phyloP scores from a whole-genome alignment of 2,329 filamentous ascomycete species.

The Aspergillus sp. region DNA sequence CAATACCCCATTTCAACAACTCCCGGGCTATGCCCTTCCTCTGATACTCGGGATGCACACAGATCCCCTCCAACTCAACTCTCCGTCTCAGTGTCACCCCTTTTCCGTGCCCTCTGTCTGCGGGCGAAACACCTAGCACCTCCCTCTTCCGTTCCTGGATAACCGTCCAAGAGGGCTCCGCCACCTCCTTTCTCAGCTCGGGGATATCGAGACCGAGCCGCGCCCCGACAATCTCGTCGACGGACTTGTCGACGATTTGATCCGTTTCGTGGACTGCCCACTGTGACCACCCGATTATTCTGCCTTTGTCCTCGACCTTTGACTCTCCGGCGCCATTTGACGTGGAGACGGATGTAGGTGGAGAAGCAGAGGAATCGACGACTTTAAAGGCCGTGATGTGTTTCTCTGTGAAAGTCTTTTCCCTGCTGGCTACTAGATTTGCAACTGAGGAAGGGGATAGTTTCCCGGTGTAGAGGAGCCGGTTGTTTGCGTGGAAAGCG shows the following conservation, averaged over 20 bases:
- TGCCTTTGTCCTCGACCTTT: too few species aligned
- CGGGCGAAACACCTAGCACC: background rate
- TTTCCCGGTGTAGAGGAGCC: background rate
- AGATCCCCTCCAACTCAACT: conserved; percentile 1
- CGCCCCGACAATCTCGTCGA: conserved; percentile 1
- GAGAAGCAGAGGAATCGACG: background rate
- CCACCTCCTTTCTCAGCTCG: background rate
- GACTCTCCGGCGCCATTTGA: too few species aligned
- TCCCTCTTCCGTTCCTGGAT: conserved; percentile 6
- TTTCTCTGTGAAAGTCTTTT: background rate
- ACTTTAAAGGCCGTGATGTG: conserved; percentile 2
- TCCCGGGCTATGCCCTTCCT: background rate
- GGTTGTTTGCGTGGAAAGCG: background rate
- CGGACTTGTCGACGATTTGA: background rate
- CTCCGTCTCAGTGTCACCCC: background rate
- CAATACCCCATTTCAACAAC: conserved; percentile 1
- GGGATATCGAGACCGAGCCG: background rate
- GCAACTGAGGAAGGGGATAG: background rate
- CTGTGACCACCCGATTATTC: background rate
- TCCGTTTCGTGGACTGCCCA: conserved; percentile 1
- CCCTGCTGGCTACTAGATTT: background rate
- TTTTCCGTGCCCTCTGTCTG: background rate
- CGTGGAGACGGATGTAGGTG: too few species aligned
- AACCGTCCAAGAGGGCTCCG: background rate
- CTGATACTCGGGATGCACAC: conserved; percentile 12